phyloP scores from a whole-genome alignment of 2,329 filamentous ascomycete genomes.

The Fusarium papillatum region DNA sequence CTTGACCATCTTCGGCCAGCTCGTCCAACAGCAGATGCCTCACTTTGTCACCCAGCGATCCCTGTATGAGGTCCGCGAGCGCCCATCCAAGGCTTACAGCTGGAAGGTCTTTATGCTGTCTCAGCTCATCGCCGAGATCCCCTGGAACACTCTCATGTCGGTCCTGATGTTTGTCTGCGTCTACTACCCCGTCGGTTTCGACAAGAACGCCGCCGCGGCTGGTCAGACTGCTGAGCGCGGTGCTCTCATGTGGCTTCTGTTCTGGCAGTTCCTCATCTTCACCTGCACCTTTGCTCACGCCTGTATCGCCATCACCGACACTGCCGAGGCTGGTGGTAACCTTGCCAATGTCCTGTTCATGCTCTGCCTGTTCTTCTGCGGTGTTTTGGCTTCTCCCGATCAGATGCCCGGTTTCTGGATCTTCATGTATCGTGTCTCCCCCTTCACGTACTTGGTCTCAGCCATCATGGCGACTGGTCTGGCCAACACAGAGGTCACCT shows the following conservation, averaged over 20 bases:
- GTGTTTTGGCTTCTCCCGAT: slow-evolving; percentile 70
- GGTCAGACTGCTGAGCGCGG: slow-evolving; percentile 62
- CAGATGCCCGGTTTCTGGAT: slow-evolving; percentile 79
- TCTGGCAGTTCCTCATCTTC: slow-evolving; percentile 76
- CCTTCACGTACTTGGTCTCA: slow-evolving; percentile 56
- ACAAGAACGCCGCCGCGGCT: slow-evolving; percentile 69
- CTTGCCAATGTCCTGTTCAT: slow-evolving; percentile 77
- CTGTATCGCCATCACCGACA: slow-evolving; percentile 73
- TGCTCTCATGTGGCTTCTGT: slow-evolving; percentile 76
- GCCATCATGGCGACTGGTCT: slow-evolving; percentile 45
- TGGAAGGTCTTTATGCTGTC: slow-evolving; percentile 90
- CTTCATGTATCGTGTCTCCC: slow-evolving; percentile 79
- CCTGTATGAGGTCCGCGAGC: slow-evolving; percentile 88
- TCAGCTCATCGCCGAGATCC: slow-evolving; percentile 86
- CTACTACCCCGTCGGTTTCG: slow-evolving; percentile 88
- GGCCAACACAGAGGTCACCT: slow-evolving; percentile 53
- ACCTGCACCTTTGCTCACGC: slow-evolving; percentile 77
- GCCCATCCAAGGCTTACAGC: slow-evolving; percentile 85
- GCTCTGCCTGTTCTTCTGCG: slow-evolving; percentile 75
- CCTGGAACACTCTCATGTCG: slow-evolving; percentile 84
- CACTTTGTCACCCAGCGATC: slow-evolving; percentile 86
- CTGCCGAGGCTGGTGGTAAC: slow-evolving; percentile 77
- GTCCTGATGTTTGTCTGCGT: slow-evolving; percentile 82
- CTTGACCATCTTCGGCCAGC: slow-evolving; percentile 83
- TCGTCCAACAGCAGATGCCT: slow-evolving; percentile 85